These are phyloP conservation scores for Lentinula edodes DNA, from an alignment of 768 basidiomycete species.

Conservation along the genomic window DNA sequence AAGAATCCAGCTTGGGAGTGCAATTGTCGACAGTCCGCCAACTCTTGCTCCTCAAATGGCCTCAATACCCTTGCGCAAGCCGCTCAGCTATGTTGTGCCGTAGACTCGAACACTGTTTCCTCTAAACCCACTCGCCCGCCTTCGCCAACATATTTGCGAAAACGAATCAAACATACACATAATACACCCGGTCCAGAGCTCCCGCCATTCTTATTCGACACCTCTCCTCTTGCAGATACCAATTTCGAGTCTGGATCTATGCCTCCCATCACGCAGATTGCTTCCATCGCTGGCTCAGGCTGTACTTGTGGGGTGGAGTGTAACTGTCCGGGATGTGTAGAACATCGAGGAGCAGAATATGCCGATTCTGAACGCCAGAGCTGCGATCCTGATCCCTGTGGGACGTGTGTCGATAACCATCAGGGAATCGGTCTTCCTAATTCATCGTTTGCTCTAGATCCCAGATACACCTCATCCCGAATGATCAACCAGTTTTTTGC, in stretches of 20 bases:
- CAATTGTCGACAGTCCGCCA: constrained; percentile 29
- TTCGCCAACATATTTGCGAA: constrained; percentile 12
- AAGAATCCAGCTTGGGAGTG: constrained; percentile 45
- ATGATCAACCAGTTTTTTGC: constrained; percentile 64
- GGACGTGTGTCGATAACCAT: constrained; percentile 54
- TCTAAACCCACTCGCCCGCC: not conserved
- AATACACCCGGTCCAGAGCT: constrained; percentile 32
- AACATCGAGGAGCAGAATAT: constrained; percentile 56
- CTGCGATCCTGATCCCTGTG: constrained; percentile 47
- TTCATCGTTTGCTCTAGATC: constrained; percentile 11
- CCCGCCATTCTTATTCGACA: constrained; percentile 38
- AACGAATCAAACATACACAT: constrained; percentile 19
- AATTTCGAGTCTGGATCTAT: constrained; percentile 50
- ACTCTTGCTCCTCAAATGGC: constrained; percentile 9
- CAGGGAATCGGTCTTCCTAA: constrained; percentile 39
- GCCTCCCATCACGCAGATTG: constrained; percentile 54
- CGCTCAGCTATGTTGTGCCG: constrained; percentile 26
- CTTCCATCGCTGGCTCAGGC: constrained; percentile 58
- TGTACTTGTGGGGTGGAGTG: constrained; percentile 70
- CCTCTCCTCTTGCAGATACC: constrained; percentile 16
- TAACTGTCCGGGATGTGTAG: constrained; percentile 66
- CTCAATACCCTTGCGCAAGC: constrained; percentile 32
- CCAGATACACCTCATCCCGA: not conserved
- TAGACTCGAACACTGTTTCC: not conserved
- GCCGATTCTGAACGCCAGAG: constrained; percentile 38